Evolutionary conservation across 169 alveolate species (phyloP), one percentile per base, ranked within the genome.

Genomic region (Eimeria acervulina): DNA sequence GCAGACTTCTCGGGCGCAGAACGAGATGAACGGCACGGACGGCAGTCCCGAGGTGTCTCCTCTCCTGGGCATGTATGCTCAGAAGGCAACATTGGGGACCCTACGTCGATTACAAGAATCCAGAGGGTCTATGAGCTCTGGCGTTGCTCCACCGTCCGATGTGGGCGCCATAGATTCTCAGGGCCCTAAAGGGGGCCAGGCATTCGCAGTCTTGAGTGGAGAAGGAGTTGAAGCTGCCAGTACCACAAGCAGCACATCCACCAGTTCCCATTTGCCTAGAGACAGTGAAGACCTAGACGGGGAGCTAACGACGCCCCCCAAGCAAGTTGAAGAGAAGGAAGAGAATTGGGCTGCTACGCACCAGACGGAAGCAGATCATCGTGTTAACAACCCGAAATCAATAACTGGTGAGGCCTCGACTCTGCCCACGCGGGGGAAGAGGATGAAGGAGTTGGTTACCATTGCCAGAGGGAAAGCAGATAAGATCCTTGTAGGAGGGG

Each of bases 21-120:
- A 47, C 6, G 90, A 44, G 38, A 81, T n/a, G 70, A 31, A 12
- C 40, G 10, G 31, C 42, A n/a, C 28, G 13, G 42, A n/a, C 31
- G 68, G 90, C 40, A 81, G 90, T n/a, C 74, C 90, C 42, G 4
- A 51, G n/a, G 23, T 47, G 23, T 70, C 28, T 47, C 33, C 70
- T 6, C 68, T 40, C 52, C 51, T 81, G 21, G 90, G 61, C 70
- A 36, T 26, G 66, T 81, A 81, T 44, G 72, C 68, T 31, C 72
- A 76, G 42, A 76, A 40, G 59, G 87, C 87, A 42, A 36, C 63
- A 13, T 44, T 26, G 10, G 23, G 15, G 40, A 40, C 23, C 26
- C 12, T 17, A 76, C 63, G 63, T 21, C 59, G 38, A 23, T 33
- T 76, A 23, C 63, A 38, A 23, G 59, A 19, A 23, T 4, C 87